Base-by-base conservation (phyloP, 23 red algal genomes). In the Cyanidioschyzon merolae region DNA sequence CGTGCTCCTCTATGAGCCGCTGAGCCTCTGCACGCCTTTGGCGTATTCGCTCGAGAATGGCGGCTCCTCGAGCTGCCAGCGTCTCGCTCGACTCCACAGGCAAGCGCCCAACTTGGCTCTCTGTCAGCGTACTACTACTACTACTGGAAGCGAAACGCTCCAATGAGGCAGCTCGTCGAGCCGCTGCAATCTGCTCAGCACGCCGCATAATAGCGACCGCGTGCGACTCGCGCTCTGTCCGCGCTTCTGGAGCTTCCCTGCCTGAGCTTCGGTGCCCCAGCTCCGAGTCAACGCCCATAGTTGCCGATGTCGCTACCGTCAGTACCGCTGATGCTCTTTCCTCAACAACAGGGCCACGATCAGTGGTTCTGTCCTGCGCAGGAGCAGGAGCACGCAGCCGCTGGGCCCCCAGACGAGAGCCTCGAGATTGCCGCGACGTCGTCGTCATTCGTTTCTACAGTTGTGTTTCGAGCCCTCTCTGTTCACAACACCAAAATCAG, bases 61-160 rank as follows among this genome's bases (percentile, higher is more conserved):
- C 63, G 7, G 63, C 63, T 17, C 63, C 63, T 3, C 63, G 63
- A 7, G 63, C 63, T 32, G 63, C 63, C 63, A 71, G 63, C n/a
- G 12, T 7, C 63, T 71, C 12, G 29, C 32, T 71, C 2, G 63
- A 3, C 3, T 71, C 63, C 21, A 21, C 45, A 15, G 7, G 45
- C 7, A 54, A 15, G 12, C 21, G 12, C 12, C 45, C 45, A 54
- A 21, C 45, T 7, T 15, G 45, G 12, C 12, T 21, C 21, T 54
- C 45, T 54, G 45, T 54, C 45, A 21, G 7, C 7, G 12, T 7
- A 54, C 12, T 15, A 15, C 12, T 7, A 7, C 45, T 21, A 7
- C 21, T 7, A 21, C 12, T 54, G n/a, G n/a, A n/a, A n/a, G n/a
- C n/a, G n/a, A n/a, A n/a, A n/a, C n/a, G n/a, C n/a, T n/a, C n/a